Evolutionary conservation across 805 yeast species (phyloP).

Genomic region (Saccharomycopsis javanensis): DNA sequence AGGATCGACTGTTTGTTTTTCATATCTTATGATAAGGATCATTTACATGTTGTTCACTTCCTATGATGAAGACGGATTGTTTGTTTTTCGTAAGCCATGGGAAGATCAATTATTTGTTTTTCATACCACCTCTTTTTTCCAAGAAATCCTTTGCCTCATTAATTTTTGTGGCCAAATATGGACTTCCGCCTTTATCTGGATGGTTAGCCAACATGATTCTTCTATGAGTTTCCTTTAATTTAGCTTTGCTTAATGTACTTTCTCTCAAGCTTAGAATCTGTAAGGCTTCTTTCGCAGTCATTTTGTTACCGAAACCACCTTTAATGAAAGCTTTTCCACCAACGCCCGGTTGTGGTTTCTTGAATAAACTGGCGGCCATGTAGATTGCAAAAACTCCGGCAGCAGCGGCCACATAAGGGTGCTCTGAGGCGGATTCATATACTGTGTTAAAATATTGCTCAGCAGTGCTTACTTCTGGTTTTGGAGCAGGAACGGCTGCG

Average conservation of each 20-base stretch:
- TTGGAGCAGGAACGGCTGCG: neutral
- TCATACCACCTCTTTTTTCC: constrained; percentile 36
- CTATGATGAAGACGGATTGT: too few relatives aligned
- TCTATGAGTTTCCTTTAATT: constrained; percentile 72
- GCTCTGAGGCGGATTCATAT: constrained; percentile 53
- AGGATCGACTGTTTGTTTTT: too few relatives aligned
- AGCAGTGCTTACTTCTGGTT: constrained; percentile 29
- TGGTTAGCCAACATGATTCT: constrained; percentile 80
- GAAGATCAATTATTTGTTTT: constrained; percentile 12
- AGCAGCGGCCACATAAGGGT: constrained; percentile 63
- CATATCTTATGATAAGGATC: too few relatives aligned
- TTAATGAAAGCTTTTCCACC: constrained; percentile 60
- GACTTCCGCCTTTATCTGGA: constrained; percentile 92
- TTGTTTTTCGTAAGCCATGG: too few relatives aligned
- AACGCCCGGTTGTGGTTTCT: constrained; percentile 55
- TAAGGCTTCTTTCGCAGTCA: constrained; percentile 82
- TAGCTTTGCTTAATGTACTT: constrained; percentile 48
- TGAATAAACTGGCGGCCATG: constrained; percentile 57
- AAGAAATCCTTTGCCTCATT: constrained; percentile 85
- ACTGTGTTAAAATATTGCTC: constrained; percentile 61
- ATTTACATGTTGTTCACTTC: too few relatives aligned
- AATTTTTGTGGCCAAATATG: constrained; percentile 80
- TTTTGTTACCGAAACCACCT: constrained; percentile 89
- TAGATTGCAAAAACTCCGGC: constrained; percentile 61
- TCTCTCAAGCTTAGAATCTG: constrained; percentile 72